Conservation (phyloP, 2,329 filamentous ascomycete species). For the Nakataea oryzae region DNA sequence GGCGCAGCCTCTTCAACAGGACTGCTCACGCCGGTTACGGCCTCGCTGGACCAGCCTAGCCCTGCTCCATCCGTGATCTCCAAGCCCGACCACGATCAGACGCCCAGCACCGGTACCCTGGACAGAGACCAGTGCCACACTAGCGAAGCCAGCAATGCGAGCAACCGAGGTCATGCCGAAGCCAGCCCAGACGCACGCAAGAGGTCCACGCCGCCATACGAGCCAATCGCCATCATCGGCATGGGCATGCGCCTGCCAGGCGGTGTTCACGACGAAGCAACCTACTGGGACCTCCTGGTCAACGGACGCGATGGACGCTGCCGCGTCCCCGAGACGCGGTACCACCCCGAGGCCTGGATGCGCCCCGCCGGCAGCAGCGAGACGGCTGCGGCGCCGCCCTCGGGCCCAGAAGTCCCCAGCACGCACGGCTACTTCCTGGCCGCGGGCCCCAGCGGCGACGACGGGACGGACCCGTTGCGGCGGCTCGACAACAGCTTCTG, state of each 20-base stretch:
- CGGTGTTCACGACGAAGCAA: conserved; percentile 12
- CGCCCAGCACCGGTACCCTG: too few relatives aligned
- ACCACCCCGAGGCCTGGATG: conserved; percentile 13
- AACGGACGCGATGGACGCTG: conserved; percentile 15
- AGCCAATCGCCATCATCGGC: conserved; percentile 21
- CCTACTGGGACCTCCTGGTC: conserved; percentile 20
- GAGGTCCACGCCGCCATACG: background rate
- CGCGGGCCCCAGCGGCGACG: background rate
- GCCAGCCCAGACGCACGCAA: background rate
- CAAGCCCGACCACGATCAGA: background rate
- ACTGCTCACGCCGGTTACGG: background rate
- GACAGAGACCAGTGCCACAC: too few relatives aligned
- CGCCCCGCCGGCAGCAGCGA: background rate
- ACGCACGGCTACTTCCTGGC: conserved; percentile 18
- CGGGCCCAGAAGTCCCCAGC: conserved; percentile 6
- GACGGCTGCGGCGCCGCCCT: conserved; percentile 4
- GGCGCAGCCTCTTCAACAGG: background rate
- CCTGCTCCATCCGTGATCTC: background rate
- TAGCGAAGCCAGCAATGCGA: too few relatives aligned
- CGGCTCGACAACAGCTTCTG: conserved; percentile 21
- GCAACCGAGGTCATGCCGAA: too few relatives aligned
- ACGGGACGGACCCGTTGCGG: conserved; percentile 12
- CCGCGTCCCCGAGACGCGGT: conserved; percentile 16
- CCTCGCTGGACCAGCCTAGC: background rate
- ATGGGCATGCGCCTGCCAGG: conserved; percentile 21